These are phyloP conservation scores for Striga asiatica DNA, from an alignment of 257 asterid genomes.

Conservation along the genomic window DNA sequence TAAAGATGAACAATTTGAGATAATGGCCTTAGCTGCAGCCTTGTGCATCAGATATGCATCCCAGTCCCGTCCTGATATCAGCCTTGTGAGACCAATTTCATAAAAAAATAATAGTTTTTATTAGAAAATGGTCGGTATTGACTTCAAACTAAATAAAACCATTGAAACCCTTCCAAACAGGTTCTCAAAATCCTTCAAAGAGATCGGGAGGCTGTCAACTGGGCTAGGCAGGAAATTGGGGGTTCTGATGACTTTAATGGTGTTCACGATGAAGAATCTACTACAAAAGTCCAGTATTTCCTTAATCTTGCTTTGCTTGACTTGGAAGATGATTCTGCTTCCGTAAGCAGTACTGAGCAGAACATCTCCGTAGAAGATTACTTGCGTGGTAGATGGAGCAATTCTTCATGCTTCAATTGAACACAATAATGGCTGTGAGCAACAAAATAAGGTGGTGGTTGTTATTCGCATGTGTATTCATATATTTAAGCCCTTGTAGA, in stretches of 20 bases:
- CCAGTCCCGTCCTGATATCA: slow-evolving; percentile 56
- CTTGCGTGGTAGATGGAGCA: slow-evolving; percentile 69
- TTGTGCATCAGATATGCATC: slow-evolving; percentile 67
- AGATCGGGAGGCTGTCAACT: slow-evolving; percentile 33
- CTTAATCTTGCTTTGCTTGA: slow-evolving; percentile 66
- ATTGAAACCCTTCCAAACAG: slow-evolving; percentile 24
- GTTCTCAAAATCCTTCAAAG: slow-evolving; percentile 69
- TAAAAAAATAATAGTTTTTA: not conserved
- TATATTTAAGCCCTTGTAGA: slow-evolving; percentile 5
- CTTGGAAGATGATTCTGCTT: slow-evolving; percentile 59
- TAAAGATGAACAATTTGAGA: slow-evolving; percentile 51
- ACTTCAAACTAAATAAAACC: not conserved
- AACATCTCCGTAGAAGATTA: slow-evolving; percentile 77
- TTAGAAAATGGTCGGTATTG: not conserved
- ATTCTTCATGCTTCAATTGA: slow-evolving; percentile 62
- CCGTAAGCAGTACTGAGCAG: slow-evolving; percentile 55
- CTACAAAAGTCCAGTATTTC: slow-evolving; percentile 53
- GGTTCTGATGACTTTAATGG: slow-evolving; percentile 28
- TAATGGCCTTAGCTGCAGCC: slow-evolving; percentile 60
- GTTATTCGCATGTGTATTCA: slow-evolving; percentile 18
- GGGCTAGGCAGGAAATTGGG: slow-evolving; percentile 51
- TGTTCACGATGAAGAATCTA: slow-evolving; percentile 33
- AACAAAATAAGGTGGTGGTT: slow-evolving; percentile 5
- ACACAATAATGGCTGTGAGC: not conserved
- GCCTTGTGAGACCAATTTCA: slow-evolving; percentile 33